Conservation (phyloP, 2,329 filamentous ascomycete species). For the Exophiala sideris region DNA sequence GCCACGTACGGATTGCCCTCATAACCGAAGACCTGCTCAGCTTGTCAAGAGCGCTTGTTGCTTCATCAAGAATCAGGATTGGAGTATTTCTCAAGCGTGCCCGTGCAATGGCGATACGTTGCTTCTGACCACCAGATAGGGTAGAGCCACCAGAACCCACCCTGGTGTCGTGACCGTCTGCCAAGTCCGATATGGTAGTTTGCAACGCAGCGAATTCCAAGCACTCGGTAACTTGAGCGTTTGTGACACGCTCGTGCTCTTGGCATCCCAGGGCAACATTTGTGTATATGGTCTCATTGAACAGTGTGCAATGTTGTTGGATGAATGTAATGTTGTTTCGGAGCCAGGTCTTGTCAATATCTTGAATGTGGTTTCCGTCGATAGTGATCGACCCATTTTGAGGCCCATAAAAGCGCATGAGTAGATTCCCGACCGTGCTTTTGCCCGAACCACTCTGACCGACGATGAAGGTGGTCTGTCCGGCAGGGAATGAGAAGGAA, state of each 20-base stretch:
- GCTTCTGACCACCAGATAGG: conserved; percentile 80
- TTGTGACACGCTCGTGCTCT: conserved; percentile 48
- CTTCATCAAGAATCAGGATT: conserved; percentile 82
- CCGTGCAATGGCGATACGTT: conserved; percentile 75
- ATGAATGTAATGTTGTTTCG: conserved; percentile 74
- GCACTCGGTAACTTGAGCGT: conserved; percentile 58
- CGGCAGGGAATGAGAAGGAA: conserved; percentile 67
- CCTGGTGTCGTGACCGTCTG: conserved; percentile 66
- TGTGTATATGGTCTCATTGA: conserved; percentile 72
- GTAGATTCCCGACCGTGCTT: conserved; percentile 77
- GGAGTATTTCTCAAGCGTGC: conserved; percentile 73
- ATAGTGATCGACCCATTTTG: conserved; percentile 63
- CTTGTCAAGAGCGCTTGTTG: conserved; percentile 82
- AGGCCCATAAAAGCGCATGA: conserved; percentile 74
- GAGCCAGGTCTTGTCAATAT: conserved; percentile 67
- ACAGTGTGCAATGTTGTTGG: conserved; percentile 77
- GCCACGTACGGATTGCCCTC: conserved; percentile 72
- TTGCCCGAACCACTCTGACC: conserved; percentile 89
- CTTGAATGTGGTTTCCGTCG: conserved; percentile 61
- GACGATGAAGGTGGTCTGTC: conserved; percentile 74
- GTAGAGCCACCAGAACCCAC: conserved; percentile 67
- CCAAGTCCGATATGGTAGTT: conserved; percentile 63
- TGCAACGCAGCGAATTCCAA: conserved; percentile 67
- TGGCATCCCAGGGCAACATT: conserved; percentile 73
- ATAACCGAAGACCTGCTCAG: conserved; percentile 65